These are phyloP conservation scores for Neurospora cerealis DNA, from an alignment of 495 filamentous ascomycete species.

Conservation along the genomic window DNA sequence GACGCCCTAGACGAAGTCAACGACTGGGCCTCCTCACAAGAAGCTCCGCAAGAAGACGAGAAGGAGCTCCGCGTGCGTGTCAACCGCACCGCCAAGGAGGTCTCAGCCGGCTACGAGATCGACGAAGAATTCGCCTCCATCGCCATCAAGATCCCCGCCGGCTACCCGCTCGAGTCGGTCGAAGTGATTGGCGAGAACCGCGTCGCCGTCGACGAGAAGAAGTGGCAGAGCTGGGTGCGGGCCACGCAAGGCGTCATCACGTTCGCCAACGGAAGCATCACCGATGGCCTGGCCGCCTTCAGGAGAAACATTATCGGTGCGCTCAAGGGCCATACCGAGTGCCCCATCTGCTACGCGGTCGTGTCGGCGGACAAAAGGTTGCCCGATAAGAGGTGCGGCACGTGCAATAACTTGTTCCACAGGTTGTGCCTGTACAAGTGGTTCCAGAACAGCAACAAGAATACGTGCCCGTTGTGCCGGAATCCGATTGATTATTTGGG, in stretches of 20 bases:
- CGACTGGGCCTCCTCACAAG: conserved; percentile 56
- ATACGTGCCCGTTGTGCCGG: conserved; percentile 80
- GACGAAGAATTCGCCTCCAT: conserved; percentile 81
- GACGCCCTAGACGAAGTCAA: conserved; percentile 60
- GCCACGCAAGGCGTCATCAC: conserved; percentile 88
- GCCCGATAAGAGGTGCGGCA: conserved; percentile 82
- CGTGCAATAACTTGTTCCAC: conserved; percentile 94
- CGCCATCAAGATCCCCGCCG: conserved; percentile 61
- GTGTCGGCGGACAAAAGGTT: conserved; percentile 77
- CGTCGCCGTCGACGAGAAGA: conserved; percentile 77
- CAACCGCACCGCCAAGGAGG: conserved; percentile 55
- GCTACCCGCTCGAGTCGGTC: conserved; percentile 72
- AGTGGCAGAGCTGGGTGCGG: conserved; percentile 78
- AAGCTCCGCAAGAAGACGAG: conserved; percentile 48
- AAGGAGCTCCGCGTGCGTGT: conserved; percentile 65
- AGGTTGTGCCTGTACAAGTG: conserved; percentile 82
- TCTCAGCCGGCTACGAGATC: conserved; percentile 71
- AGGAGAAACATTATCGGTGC: conserved; percentile 73
- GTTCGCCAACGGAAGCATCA: conserved; percentile 77
- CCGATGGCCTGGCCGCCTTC: conserved; percentile 77
- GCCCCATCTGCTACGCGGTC: conserved; percentile 93
- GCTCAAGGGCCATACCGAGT: conserved; percentile 88
- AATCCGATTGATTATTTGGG: conserved; percentile 66
- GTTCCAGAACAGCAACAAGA: conserved; percentile 88
- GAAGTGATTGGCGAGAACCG: conserved; percentile 68